Evolutionary conservation across 805 yeast genomes (phyloP), one percentile per base, ranked within the genome.

Genomic region (Scheffersomyces stipitis): DNA sequence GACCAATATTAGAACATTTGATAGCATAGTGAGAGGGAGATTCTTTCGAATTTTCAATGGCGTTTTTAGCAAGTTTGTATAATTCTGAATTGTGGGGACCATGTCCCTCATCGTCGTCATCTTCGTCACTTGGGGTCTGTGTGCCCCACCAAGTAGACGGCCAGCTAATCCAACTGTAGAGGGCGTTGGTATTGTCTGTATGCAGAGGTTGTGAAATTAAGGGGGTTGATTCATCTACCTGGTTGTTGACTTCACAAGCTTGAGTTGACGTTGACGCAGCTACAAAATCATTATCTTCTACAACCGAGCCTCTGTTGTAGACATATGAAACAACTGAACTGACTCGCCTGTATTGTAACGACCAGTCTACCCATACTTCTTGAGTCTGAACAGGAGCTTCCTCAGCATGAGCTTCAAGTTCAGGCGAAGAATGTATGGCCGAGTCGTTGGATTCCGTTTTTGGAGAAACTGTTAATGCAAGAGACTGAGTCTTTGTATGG

Each of bases 21-120:
- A 56, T 52, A 12, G 71, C 73, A 40, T 65, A 64, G 36, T 62
- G 58, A 20, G 60, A 49, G n/a, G n/a, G n/a, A 9, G 56, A 42
- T 29, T 64, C 70, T 23, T 48, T 55, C 1, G 67, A 42, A 13
- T 42, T 44, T 32, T 69, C 73, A 26, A 69, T 56, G 1, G 62
- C 56, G 16, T 30, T 30, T 36, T 58, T 64, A 7, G 71, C 69
- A 4, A 54, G 43, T 28, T 54, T 56, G 37, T 57, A 60, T 16
- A 58, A 42, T 37, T 59, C 63, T 8, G 54, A 44, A 20, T 48
- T 40, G 33, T 48, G 41, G 52, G 13, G 53, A 48, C 18, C 46
- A 46, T 20, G 51, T 55, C 13, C 42, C 46, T 9, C 41, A 35
- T 45, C 18, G 26, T 42, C 48, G 28, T 28, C 35, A 9, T 32